Evolutionary conservation across 176 grass and related monocot genomes (phyloP), one percentile per base, ranked within the genome.

Genomic region (Triticum monococcum): DNA sequence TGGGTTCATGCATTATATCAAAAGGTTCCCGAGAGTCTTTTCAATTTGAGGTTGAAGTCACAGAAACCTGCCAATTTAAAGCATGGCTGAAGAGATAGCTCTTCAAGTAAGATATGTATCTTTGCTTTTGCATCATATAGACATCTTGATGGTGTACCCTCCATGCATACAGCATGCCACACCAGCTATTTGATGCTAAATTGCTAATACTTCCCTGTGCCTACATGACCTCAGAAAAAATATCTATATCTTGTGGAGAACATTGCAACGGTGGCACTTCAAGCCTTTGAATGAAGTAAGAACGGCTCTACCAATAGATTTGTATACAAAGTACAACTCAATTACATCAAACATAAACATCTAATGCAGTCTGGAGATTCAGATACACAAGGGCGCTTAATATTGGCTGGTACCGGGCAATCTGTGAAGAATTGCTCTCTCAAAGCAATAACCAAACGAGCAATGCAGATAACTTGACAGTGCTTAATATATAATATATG

Each of bases 401-500:
- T 30, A 56, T 46, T 46, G 37, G 20, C 38, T 43, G n/a, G 57
- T 68, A 46, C 10, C 25, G 25, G 6, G 61, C 12, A 52, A 82
- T 12, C 32, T 30, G 8, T 72, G 37, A 64, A 78, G 65, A 56
- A 24, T 41, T 4, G 57, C 18, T 7, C 57, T 64, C 32, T 30
- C 50, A 36, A 38, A 78, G 72, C 64, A 41, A 66, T 37, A 50
- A 54, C 2, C 38, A 86, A 74, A 68, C 70, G 85, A 68, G 46
- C 82, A 81, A 85, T 69, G 61, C 77, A 81, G 75, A 80, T 65
- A 9, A 75, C 26, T 50, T 75, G 24, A 50, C 77, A 78, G 10
- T 11, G 23, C 69, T 88, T 63, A 33, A 68, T 14, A 62, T 13
- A 50, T 12, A 30, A 86, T 38, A 31, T 37, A 8, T 46, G 9